phyloP scores from a whole-genome alignment of 139 green algal species.

The Ostreobium quekettii region DNA sequence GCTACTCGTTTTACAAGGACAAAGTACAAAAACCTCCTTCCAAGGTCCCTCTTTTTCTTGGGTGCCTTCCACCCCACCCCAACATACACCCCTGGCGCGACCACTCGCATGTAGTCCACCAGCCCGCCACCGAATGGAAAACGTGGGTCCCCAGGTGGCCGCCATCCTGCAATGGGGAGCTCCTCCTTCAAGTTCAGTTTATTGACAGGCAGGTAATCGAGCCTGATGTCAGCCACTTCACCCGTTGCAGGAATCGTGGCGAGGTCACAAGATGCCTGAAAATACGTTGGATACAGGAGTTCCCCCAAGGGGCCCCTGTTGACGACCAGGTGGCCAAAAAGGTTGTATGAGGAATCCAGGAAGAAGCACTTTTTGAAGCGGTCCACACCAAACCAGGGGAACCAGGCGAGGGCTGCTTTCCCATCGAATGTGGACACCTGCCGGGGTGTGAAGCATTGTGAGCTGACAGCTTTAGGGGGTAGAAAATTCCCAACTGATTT shows the following conservation, averaged over 20 bases:
- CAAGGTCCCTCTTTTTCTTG: not conserved
- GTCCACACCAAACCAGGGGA: not conserved
- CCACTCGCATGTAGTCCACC: not conserved
- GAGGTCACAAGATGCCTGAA: not conserved
- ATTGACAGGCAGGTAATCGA: not conserved
- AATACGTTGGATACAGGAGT: not conserved
- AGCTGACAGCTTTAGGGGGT: not conserved
- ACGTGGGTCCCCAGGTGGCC: not conserved
- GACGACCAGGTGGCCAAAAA: not conserved
- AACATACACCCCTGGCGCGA: not conserved
- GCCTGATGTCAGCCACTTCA: not conserved
- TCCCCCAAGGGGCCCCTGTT: not conserved
- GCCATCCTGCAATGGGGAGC: not conserved
- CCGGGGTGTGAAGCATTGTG: not conserved
- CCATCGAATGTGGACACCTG: not conserved
- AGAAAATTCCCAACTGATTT: not conserved
- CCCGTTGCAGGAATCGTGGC: not conserved
- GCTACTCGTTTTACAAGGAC: no score
- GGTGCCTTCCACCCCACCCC: slow-evolving; percentile 1
- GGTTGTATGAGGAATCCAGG: not conserved
- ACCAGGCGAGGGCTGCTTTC: not conserved
- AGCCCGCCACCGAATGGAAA: not conserved
- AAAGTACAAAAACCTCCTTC: not conserved
- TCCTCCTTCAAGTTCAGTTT: not conserved
- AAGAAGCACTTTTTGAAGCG: not conserved